These are phyloP conservation scores for Ophiosphaerella herpotricha DNA, from an alignment of 2,329 filamentous ascomycete species.

Conservation along the genomic window DNA sequence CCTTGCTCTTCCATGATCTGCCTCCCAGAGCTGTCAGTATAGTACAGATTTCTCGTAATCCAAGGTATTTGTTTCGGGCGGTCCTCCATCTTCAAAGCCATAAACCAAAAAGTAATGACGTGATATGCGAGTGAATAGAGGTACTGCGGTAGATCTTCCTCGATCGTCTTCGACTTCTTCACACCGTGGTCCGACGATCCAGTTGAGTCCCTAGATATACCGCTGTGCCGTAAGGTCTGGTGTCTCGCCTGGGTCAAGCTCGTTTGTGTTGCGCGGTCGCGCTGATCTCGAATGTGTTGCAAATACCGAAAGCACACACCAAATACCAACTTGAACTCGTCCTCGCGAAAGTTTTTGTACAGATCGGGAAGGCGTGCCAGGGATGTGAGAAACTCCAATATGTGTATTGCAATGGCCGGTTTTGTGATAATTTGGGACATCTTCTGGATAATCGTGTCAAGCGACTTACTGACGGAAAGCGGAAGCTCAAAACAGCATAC, in stretches of 20 bases:
- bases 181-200: constrained; percentile 33
- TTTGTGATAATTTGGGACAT: constrained; percentile 98
- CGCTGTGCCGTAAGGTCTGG: constrained; percentile 49
- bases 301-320: constrained; percentile 94
- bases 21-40: constrained; percentile 74
- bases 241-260: constrained; percentile 40
- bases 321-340: constrained; percentile 92
- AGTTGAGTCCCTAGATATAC: constrained; percentile 50
- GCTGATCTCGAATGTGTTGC: constrained; percentile 77
- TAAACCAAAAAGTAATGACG: constrained; percentile 96
- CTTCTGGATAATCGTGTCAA: constrained; percentile 85
- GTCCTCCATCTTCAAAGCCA: constrained; percentile 83
- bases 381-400: constrained; percentile 91
- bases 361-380: constrained; percentile 82
- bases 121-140: constrained; percentile 93
- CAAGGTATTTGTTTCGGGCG: constrained; percentile 82
- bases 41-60: constrained; percentile 83
- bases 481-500: constrained; percentile 96
- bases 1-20: constrained; percentile 88
- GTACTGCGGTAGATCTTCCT: constrained; percentile 86
- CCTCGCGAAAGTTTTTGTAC: constrained; percentile 85
- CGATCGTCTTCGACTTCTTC: constrained; percentile 48
- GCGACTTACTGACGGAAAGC: constrained; percentile 79
- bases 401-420: constrained; percentile 87
- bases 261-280: constrained; percentile 43